Conservation (phyloP, 1,139 yeast genomes). For the Nakaseomyces kungkrabaensis region DNA sequence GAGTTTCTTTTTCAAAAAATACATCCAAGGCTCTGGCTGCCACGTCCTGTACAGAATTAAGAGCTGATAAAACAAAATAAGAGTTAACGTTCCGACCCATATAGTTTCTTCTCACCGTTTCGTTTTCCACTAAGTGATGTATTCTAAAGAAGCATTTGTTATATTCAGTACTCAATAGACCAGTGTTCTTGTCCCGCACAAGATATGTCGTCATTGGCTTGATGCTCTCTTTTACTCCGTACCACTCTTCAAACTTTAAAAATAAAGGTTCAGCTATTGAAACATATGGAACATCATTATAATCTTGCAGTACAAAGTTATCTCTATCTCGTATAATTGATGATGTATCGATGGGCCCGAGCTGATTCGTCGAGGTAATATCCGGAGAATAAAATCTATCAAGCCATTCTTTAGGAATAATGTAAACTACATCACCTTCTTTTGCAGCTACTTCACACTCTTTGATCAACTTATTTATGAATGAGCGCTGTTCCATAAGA, state of each 20-base stretch:
- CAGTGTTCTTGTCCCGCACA: slow-evolving; percentile 33
- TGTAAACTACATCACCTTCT: slow-evolving; percentile 30
- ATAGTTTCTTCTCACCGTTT: slow-evolving; percentile 1
- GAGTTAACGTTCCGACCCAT: slow-evolving; percentile 17
- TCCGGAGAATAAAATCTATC: slow-evolving; percentile 24
- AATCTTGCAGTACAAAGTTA: slow-evolving; percentile 27
- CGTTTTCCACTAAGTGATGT: slow-evolving; percentile 36
- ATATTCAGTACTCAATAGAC: slow-evolving; percentile 40
- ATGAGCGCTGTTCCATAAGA: neutral
- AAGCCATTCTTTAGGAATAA: slow-evolving; percentile 34
- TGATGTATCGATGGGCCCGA: slow-evolving; percentile 33
- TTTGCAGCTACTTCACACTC: slow-evolving; percentile 10
- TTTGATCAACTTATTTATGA: slow-evolving; percentile 7
- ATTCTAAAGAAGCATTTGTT: slow-evolving; percentile 43
- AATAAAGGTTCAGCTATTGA: slow-evolving; percentile 38
- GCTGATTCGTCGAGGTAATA: slow-evolving; percentile 12
- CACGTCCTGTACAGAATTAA: slow-evolving; percentile 16
- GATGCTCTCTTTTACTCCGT: slow-evolving; percentile 38
- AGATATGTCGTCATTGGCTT: slow-evolving; percentile 41
- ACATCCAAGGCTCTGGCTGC: slow-evolving; percentile 19
- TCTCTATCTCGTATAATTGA: slow-evolving; percentile 27
- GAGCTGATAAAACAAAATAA: slow-evolving; percentile 16
- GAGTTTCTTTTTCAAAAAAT: slow-evolving; percentile 17
- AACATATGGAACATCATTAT: slow-evolving; percentile 24
- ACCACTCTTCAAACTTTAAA: slow-evolving; percentile 40